Percentiles rank a stretch among this genome's conserved stretches.
These are phyloP conservation scores for Thielaviopsis euricoi DNA, from an alignment of 2,329 filamentous ascomycete genomes.

Conservation along the genomic window DNA sequence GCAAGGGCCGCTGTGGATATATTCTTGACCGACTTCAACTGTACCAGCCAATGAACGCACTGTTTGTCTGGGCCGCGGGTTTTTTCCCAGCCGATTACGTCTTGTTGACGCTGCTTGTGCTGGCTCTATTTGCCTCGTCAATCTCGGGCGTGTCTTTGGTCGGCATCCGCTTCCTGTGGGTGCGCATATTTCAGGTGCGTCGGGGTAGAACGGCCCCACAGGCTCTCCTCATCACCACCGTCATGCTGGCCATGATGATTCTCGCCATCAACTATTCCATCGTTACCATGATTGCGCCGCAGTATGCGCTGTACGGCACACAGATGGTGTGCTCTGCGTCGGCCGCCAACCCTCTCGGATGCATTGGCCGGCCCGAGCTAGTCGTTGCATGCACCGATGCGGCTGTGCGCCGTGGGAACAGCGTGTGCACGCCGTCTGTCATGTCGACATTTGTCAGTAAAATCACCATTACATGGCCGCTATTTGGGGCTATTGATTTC, in stretches of 20 bases:
- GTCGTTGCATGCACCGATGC: conserved; percentile 72
- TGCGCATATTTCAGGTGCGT: conserved; percentile 80
- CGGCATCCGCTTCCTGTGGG: conserved; percentile 92
- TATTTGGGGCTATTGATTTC: conserved; percentile 84
- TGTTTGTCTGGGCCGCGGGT: conserved; percentile 64
- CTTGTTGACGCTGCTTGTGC: conserved; percentile 66
- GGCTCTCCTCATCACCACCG: conserved; percentile 76
- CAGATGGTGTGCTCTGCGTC: conserved; percentile 82
- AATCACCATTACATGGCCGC: conserved; percentile 83
- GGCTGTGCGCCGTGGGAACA: conserved; percentile 47
- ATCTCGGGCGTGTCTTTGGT: conserved; percentile 73
- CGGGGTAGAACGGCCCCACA: conserved; percentile 82
- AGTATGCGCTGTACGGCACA: conserved; percentile 86
- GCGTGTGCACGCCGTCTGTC: conserved; percentile 80
- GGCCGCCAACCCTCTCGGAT: conserved; percentile 52
- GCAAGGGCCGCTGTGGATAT: conserved; percentile 81
- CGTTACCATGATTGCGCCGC: conserved; percentile 85
- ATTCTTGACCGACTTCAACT: conserved; percentile 75
- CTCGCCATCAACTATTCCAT: conserved; percentile 86
- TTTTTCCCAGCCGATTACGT: conserved; percentile 87
- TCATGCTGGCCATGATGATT: conserved; percentile 77
- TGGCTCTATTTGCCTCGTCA: conserved; percentile 79
- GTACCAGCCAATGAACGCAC: conserved; percentile 88
- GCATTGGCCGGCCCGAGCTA: conserved; percentile 50
- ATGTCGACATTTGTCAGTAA: conserved; percentile 88